These are phyloP conservation scores for Yamadazyma olivae DNA, from an alignment of 805 yeast genomes.

Conservation along the genomic window DNA sequence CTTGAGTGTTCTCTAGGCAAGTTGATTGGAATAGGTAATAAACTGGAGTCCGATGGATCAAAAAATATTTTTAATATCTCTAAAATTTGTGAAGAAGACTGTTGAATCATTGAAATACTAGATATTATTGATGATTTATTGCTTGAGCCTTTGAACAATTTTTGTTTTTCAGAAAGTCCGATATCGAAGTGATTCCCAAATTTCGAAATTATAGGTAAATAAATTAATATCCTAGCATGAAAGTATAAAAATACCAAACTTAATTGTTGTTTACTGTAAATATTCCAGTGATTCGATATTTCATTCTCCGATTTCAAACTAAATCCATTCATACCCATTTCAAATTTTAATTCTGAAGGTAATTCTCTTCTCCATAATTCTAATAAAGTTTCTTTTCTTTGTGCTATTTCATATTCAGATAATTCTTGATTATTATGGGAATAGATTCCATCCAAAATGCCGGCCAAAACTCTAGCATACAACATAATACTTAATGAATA, in stretches of 20 bases:
- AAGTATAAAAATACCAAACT: conserved; percentile 47
- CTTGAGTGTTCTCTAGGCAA: conserved; percentile 61
- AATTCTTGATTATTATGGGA: conserved; percentile 39
- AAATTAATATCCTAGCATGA: conserved; percentile 42
- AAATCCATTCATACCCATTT: conserved; percentile 58
- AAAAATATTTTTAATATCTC: conserved; percentile 46
- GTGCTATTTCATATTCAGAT: conserved; percentile 25
- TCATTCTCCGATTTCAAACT: conserved; percentile 30
- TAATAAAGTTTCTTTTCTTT: conserved; percentile 56
- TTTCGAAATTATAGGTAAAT: conserved; percentile 39
- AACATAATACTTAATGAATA: conserved; percentile 64
- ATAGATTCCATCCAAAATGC: conserved; percentile 67
- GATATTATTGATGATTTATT: conserved; percentile 34
- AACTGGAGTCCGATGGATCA: conserved; percentile 33
- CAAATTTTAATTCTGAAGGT: conserved; percentile 59
- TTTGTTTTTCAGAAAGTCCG: conserved; percentile 38
- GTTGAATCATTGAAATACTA: conserved; percentile 66
- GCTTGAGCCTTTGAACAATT: conserved; percentile 34
- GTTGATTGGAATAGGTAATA: conserved; percentile 64
- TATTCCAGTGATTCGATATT: conserved; percentile 18
- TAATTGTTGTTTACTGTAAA: conserved; percentile 43
- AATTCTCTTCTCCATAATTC: conserved; percentile 78
- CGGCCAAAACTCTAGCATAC: conserved; percentile 69
- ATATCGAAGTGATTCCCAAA: conserved; percentile 41
- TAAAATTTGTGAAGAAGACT: conserved; percentile 59